These are phyloP conservation scores for Candida sojae DNA, from an alignment of 1,139 yeast species.

Conservation along the genomic window DNA sequence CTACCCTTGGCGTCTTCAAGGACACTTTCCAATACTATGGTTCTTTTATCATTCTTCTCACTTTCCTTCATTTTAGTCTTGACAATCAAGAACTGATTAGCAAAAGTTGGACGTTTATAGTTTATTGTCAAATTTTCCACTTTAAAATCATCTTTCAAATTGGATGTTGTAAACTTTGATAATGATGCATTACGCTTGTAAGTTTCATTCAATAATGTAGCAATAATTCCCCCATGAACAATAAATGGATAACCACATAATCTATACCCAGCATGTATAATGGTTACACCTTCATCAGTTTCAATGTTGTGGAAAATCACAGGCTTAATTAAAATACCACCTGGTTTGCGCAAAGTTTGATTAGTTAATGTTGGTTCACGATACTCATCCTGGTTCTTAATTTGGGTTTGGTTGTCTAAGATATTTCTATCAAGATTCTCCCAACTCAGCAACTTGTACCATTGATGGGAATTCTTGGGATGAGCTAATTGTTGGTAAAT, in stretches of 20 bases:
- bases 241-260: constrained; percentile 87
- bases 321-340: constrained; percentile 78
- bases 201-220: constrained; percentile 78
- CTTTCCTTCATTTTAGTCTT: constrained; percentile 45
- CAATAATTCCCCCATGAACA: constrained; percentile 88
- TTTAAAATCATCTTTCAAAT: constrained; percentile 42
- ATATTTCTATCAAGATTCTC: constrained; percentile 53
- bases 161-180: constrained; percentile 28
- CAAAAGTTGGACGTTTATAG: constrained; percentile 75
- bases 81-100: constrained; percentile 75
- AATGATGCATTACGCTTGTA: constrained; percentile 60
- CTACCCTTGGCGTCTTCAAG: constrained; percentile 39
- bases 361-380: constrained; percentile 27
- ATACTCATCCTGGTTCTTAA: constrained; percentile 36
- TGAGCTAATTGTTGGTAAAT: constrained; percentile 50
- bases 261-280: constrained; percentile 76
- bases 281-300: constrained; percentile 62
- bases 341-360: constrained; percentile 54
- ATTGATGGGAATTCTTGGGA: constrained; percentile 39
- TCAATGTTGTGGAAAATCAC: constrained; percentile 61
- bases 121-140: constrained; percentile 54
- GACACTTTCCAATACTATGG: constrained; percentile 30
- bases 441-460: constrained; percentile 58
- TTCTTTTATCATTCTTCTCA: constrained; percentile 21
- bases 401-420: constrained; percentile 26